Evolutionary conservation across 306 rosid genomes (phyloP).

Genomic region (Quillaja saponaria): DNA sequence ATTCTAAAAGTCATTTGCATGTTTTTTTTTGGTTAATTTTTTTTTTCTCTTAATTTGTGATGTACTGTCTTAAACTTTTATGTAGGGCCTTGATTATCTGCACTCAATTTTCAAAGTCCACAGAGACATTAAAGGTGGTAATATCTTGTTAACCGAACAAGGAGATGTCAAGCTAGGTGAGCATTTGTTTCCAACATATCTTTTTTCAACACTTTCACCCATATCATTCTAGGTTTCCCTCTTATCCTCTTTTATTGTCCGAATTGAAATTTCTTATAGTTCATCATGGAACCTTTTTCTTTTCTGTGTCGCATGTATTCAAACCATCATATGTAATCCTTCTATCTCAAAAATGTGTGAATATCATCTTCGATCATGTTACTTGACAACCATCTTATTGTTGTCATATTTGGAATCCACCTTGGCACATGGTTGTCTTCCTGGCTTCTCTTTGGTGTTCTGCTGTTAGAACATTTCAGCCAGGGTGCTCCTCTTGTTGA

Average conservation of each 20-base stretch:
- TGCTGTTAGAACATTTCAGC: no score
- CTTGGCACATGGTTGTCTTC: no score
- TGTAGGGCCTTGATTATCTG: constrained; percentile 89
- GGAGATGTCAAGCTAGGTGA: constrained; percentile 99
- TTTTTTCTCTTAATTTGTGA: neutral
- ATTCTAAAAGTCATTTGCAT: neutral
- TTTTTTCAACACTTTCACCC: neutral
- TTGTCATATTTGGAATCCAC: no score
- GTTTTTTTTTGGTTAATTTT: constrained; percentile 11
- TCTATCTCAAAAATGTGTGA: neutral
- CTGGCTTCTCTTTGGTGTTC: no score
- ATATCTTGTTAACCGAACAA: constrained; percentile 93
- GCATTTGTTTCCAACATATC: constrained; percentile 27
- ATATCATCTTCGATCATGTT: neutral
- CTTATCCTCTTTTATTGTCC: no score
- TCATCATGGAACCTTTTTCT: no score
- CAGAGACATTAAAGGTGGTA: constrained; percentile 98
- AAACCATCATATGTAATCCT: neutral
- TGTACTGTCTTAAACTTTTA: constrained; percentile 22
- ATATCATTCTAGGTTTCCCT: neutral
- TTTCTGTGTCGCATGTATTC: no score
- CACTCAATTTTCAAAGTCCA: constrained; percentile 99
- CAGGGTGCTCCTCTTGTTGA: no score
- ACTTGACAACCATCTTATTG: no score
- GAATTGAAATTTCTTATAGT: no score